Evolutionary conservation across 176 grass and related monocot species (phyloP).

Genomic region (Dendrocalamus sinicus): DNA sequence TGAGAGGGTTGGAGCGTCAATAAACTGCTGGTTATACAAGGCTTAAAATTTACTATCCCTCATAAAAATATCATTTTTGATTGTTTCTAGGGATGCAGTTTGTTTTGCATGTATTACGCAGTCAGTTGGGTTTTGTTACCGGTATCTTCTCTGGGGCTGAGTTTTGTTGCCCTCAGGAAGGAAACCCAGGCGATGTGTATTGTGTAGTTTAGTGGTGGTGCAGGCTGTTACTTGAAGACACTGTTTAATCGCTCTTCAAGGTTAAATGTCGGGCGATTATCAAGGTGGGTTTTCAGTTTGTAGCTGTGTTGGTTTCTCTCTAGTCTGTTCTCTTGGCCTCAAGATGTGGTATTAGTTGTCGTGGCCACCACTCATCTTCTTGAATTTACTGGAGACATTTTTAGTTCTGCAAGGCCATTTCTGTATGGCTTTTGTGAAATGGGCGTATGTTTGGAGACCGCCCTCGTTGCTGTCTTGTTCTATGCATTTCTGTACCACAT

Average conservation of each 20-base stretch:
- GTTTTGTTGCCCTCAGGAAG: background rate
- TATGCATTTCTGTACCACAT: no score
- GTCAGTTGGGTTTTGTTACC: conserved; percentile 2
- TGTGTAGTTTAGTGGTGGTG: background rate
- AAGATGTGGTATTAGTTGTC: conserved; percentile 16
- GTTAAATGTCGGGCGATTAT: background rate
- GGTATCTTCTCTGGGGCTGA: conserved; percentile 18
- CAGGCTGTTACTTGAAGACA: conserved; percentile 39
- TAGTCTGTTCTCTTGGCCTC: background rate
- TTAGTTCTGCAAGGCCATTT: background rate
- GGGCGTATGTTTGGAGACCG: background rate
- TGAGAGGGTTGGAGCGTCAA: conserved; percentile 28
- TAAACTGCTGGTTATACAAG: conserved; percentile 21
- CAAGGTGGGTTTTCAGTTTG: conserved; percentile 21
- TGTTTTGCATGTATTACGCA: conserved; percentile 25
- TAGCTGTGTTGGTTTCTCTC: background rate
- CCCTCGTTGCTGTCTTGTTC: background rate
- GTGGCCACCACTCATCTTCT: background rate
- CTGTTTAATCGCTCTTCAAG: background rate
- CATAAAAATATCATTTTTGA: background rate
- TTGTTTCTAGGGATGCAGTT: conserved; percentile 26
- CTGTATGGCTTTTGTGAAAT: conserved; percentile 23
- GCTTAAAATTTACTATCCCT: background rate
- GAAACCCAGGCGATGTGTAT: background rate
- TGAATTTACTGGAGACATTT: background rate